phyloP scores from a whole-genome alignment of 2,329 filamentous ascomycete species.

The Tetracladium maxilliforme region DNA sequence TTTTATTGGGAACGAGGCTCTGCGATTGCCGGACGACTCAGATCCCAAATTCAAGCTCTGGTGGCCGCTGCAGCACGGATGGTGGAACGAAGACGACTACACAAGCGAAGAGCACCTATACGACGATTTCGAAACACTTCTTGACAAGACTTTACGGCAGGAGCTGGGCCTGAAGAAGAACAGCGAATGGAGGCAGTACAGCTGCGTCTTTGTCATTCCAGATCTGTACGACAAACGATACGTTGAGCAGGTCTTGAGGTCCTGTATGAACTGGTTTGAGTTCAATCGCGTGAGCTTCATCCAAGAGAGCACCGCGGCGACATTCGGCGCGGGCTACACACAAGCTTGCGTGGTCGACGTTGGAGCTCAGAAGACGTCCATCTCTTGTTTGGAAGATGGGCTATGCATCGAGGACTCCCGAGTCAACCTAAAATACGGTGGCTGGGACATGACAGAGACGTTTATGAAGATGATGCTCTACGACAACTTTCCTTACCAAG shows the following conservation, averaged over 20 bases:
- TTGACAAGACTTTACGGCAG: slow-evolving; percentile 75
- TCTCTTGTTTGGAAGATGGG: slow-evolving; percentile 93
- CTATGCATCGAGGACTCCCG: slow-evolving; percentile 90
- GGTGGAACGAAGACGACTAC: slow-evolving; percentile 86
- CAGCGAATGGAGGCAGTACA: slow-evolving; percentile 79
- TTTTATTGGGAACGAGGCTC: slow-evolving; percentile 68
- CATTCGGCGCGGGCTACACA: slow-evolving; percentile 89
- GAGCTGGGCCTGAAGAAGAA: slow-evolving; percentile 68
- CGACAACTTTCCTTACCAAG: slow-evolving; percentile 88
- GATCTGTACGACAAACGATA: slow-evolving; percentile 94
- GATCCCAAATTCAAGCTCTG: slow-evolving; percentile 79
- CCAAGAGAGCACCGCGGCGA: slow-evolving; percentile 88
- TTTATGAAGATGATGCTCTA: slow-evolving; percentile 98
- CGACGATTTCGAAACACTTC: slow-evolving; percentile 73
- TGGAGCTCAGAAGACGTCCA: slow-evolving; percentile 91
- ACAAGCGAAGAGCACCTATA: slow-evolving; percentile 63
- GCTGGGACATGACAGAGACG: slow-evolving; percentile 81
- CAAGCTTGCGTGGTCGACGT: slow-evolving; percentile 92
- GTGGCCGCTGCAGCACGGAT: slow-evolving; percentile 81
- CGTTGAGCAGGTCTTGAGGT: slow-evolving; percentile 70
- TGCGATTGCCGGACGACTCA: slow-evolving; percentile 80
- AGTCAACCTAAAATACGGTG: slow-evolving; percentile 88
- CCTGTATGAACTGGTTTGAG: slow-evolving; percentile 77
- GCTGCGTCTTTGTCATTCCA: slow-evolving; percentile 92
- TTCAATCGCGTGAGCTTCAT: slow-evolving; percentile 87